Base-by-base conservation (phyloP, 352 stramenopile genomes). In the Pythium utonaiense region DNA sequence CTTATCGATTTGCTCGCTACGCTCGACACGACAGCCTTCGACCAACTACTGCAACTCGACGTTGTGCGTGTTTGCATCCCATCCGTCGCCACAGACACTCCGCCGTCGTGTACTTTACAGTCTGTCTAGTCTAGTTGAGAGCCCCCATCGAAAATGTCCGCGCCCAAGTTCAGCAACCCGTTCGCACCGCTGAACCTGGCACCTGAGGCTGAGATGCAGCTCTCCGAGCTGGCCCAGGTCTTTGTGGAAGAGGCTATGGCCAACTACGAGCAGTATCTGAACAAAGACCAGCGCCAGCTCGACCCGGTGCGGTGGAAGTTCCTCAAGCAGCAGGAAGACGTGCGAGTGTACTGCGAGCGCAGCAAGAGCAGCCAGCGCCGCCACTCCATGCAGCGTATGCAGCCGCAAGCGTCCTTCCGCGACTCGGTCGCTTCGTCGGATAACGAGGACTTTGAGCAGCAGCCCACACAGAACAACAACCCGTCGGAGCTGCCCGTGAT, bases 241-340 rank as follows among this genome's bases (percentile, higher is more conserved):
- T 75, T 88, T 33, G 65, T 89, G 21, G 61, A 70, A 41, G 71
- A 83, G 16, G 69, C 75, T 0, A 28, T 88, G 40, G 44, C 58
- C 21, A 64, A 86, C 47, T 88, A 86, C 62, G 62, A 70, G 9
- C 60, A 67, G 25, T 80, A 81, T 22, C 69, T 79, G 14, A 28
- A 66, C 14, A 40, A 54, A 3, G 53, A 75, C 34, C 40, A 73
- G n/a, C 64, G 69, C 27, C 40, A 68, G 6, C 56, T 89, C n/a
- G 74, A 86, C 47, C 50, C 66, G 9, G 41, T 17, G 21, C 70
- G 69, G 17, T 89, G 77, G 77, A 83, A 86, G 53, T 63, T 76
- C 54, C 59, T 86, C 48, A 77, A 73, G 57, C 74, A 82, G 47
- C 69, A 50, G 10, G 63, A 70, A 30, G 22, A 58, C 47, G 45